These are phyloP conservation scores for Phytophthora fragariae DNA, from an alignment of 352 stramenopile genomes.

Conservation along the genomic window DNA sequence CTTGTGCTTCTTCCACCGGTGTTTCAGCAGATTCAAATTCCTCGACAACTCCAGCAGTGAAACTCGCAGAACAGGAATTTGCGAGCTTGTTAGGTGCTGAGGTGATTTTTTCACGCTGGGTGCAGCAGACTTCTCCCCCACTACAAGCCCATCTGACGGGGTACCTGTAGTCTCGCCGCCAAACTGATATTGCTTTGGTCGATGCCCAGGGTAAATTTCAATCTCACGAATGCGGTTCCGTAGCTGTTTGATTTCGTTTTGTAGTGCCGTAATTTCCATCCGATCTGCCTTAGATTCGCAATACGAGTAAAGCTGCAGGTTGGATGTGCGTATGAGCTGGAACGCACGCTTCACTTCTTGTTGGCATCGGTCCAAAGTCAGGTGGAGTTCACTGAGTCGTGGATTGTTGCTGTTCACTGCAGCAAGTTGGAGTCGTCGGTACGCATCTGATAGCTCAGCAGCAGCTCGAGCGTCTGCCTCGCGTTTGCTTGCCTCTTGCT, in stretches of 20 bases:
- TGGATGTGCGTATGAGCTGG: constrained; percentile 68
- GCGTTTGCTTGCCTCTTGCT: constrained; percentile 58
- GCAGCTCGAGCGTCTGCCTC: constrained; percentile 54
- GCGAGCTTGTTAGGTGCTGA: constrained; percentile 38
- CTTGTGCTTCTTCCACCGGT: constrained; percentile 67
- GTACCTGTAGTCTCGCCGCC: constrained; percentile 8
- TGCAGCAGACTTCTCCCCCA: constrained; percentile 16
- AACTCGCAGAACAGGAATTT: constrained; percentile 76
- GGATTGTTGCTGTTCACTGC: constrained; percentile 52
- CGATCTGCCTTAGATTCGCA: constrained; percentile 72
- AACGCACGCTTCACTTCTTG: constrained; percentile 75
- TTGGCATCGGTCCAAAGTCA: constrained; percentile 71
- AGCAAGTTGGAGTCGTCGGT: constrained; percentile 64
- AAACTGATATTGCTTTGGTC: constrained; percentile 25
- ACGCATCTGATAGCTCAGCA: constrained; percentile 64
- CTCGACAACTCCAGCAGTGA: constrained; percentile 75
- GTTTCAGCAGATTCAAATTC: constrained; percentile 74
- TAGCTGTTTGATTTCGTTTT: constrained; percentile 61
- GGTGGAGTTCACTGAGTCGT: constrained; percentile 61
- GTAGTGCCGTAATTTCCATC: constrained; percentile 51
- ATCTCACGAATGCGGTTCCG: constrained; percentile 46
- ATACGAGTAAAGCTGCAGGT: constrained; percentile 69
- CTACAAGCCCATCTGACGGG: constrained; percentile 10
- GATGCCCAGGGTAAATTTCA: constrained; percentile 25
- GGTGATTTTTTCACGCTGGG: constrained; percentile 19